Conservation (phyloP, 768 basidiomycete genomes). For the Amanita rubescens region DNA sequence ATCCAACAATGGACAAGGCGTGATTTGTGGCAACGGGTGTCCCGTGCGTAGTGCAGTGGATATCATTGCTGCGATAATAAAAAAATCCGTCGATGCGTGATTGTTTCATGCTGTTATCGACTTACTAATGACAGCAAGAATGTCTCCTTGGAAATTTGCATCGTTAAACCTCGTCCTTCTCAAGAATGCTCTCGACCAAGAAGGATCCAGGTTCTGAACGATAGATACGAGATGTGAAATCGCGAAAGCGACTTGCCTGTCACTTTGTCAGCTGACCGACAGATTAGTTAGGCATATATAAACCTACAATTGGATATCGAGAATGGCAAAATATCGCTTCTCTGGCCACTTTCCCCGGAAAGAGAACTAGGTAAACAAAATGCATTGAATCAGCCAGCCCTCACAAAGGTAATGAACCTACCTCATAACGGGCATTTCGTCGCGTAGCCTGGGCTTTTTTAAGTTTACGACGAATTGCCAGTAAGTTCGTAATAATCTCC, state of each 20-base stretch:
- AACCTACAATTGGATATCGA: constrained; percentile 61
- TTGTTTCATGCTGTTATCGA: constrained; percentile 13
- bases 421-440: constrained; percentile 62
- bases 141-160: constrained; percentile 76
- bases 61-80: constrained; percentile 49
- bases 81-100: neutral
- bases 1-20: constrained; percentile 62
- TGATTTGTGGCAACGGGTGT: constrained; percentile 75
- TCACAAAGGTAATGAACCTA: constrained; percentile 19
- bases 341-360: constrained; percentile 74
- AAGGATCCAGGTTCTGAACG: constrained; percentile 61
- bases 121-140: constrained; percentile 72
- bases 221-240: constrained; percentile 72
- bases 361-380: constrained; percentile 45
- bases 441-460: constrained; percentile 50
- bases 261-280: constrained; percentile 1
- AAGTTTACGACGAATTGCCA: constrained; percentile 71
- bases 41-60: constrained; percentile 71
- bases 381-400: constrained; percentile 1
- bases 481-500: constrained; percentile 53
- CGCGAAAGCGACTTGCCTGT: constrained; percentile 59
- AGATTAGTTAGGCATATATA: neutral
- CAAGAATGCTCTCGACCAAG: constrained; percentile 74
- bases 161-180: constrained; percentile 69
- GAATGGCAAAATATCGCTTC: constrained; percentile 63